Evolutionary conservation across 768 basidiomycete species (phyloP), one percentile per base, ranked within the genome.

Genomic region (Russula brevipes): DNA sequence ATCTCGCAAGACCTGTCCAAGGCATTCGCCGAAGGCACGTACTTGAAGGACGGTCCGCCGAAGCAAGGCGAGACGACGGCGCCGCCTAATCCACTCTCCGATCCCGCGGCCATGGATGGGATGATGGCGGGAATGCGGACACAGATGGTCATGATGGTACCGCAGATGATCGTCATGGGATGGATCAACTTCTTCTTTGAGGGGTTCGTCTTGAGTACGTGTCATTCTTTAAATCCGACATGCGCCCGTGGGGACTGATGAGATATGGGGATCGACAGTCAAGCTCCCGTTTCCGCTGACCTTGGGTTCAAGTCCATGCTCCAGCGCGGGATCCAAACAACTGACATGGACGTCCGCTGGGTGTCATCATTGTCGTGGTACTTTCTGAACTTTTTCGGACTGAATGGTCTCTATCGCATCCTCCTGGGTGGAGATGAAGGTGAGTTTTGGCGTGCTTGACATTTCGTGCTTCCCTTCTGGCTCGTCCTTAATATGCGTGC

Each of bases 111-210:
- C 50, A 96, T 98, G 94, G 96, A 98, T 68, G 91, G 91, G 44
- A 95, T 98, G 93, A 96, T 98, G 94, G 83, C 93, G 11, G 92
- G 92, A 41, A 91, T 99, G 88, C 98, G 98, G 80, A 98, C 96
- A 19, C 97, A 99, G 76, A 93, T 92, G 82, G 94, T 98, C 54
- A 95, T 97, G 91, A 98, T 98, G 91, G 89, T 96, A 14, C 92
- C 91, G 17, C 91, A 98, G 76, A 98, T 98, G 89, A 82, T 97
- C 64, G 93, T 98, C 69, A 98, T 98, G 96, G 95, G 94, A 56
- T 98, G 96, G 91, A 98, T 99, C 77, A 98, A 94, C 75, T 94
- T 95, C 75, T 99, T 99, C 85, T 99, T 98, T 78, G 90, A 96
- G 71, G 97, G 97, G 35, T 98, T 98, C 73, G 91, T 99, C 62